Conservation (phyloP, 2,329 filamentous ascomycete genomes). For the Talaromyces sp. region DNA sequence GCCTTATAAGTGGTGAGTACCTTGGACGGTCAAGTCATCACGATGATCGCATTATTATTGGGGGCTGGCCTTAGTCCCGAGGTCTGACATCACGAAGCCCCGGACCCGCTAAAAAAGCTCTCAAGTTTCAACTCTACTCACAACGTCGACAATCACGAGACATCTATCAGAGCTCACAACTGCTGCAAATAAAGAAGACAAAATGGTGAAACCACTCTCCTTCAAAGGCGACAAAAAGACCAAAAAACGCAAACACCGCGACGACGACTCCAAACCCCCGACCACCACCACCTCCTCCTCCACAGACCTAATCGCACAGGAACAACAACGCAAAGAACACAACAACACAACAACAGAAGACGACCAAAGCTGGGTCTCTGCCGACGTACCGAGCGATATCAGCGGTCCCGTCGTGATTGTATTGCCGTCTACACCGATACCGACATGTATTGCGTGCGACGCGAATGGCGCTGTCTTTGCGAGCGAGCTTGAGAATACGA, state of each 20-base stretch:
- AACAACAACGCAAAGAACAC: slow-evolving; percentile 30
- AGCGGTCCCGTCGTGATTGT: slow-evolving; percentile 80
- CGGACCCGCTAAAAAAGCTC: neutral
- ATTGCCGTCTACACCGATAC: slow-evolving; percentile 66
- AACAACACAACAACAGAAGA: slow-evolving; percentile 47
- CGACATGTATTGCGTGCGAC: slow-evolving; percentile 79
- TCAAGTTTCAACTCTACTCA: neutral
- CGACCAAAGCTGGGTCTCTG: slow-evolving; percentile 90
- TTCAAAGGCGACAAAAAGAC: slow-evolving; percentile 92
- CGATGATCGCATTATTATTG: slow-evolving; percentile 11
- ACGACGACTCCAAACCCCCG: slow-evolving; percentile 40
- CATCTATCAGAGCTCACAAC: neutral
- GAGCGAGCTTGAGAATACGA: slow-evolving; percentile 78
- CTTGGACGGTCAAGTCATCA: slow-evolving; percentile 9
- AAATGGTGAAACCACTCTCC: slow-evolving; percentile 71
- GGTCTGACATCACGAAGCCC: neutral
- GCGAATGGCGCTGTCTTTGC: slow-evolving; percentile 83
- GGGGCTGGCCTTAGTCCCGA: neutral
- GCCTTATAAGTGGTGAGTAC: slow-evolving; percentile 4
- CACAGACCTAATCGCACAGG: slow-evolving; percentile 24
- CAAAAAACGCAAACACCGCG: slow-evolving; percentile 81
- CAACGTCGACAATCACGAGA: neutral
- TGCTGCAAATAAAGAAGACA: neutral
- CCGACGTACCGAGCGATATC: slow-evolving; percentile 71
- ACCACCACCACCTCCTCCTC: too few relatives aligned